phyloP scores from a whole-genome alignment of 495 filamentous ascomycete species.

The Hyaloscypha finlandica region DNA sequence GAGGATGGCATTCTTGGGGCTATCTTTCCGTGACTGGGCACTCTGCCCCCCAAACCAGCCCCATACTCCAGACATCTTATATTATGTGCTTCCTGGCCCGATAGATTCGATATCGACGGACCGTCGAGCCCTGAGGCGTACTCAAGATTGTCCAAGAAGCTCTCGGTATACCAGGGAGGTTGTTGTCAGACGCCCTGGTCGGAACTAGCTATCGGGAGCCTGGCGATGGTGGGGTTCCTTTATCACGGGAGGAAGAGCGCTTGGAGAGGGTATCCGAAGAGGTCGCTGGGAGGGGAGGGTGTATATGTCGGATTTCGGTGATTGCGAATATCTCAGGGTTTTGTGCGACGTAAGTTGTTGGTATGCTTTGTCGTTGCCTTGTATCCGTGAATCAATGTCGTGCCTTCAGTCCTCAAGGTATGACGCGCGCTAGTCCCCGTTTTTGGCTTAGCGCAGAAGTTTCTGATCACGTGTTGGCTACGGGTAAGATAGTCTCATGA shows the following conservation, averaged over 20 bases:
- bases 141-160: not conserved
- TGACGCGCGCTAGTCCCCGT: constrained; percentile 25
- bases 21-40: constrained; percentile 84
- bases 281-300: not conserved
- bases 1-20: constrained; percentile 95
- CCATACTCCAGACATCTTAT: constrained; percentile 67
- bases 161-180: not conserved
- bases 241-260: constrained; percentile 9
- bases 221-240: constrained; percentile 26
- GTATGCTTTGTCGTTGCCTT: constrained; percentile 20
- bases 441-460: constrained; percentile 1
- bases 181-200: not conserved
- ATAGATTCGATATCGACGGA: constrained; percentile 13
- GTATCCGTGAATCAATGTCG: not conserved
- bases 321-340: constrained; percentile 1
- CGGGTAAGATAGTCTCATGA: not conserved
- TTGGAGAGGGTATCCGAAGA: not conserved
- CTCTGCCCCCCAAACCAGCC: constrained; percentile 82
- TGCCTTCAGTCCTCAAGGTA: constrained; percentile 2
- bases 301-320: not conserved
- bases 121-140: constrained; percentile 17
- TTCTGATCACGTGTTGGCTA: not conserved
- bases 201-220: constrained; percentile 23
- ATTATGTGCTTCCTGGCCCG: constrained; percentile 8
- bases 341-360: not conserved